A percentile compares a stretch with the other conserved stretches of the same genome.
Conservation (phyloP, 305 asterid genomes). For the Fraxinus paxiana region DNA sequence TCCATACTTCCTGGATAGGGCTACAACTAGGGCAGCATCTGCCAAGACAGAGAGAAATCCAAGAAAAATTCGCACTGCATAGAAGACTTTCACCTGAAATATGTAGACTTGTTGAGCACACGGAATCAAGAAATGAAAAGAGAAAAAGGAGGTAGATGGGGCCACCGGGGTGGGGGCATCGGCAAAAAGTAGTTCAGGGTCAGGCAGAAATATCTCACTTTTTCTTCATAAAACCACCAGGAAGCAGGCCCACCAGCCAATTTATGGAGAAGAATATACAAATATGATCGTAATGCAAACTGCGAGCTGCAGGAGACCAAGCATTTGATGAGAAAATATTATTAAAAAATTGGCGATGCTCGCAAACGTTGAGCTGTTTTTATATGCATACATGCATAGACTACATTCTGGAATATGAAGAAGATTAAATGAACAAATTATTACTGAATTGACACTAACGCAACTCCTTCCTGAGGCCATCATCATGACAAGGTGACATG, state of each 20-base stretch:
- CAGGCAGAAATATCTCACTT: conserved; percentile 44
- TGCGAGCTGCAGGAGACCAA: conserved; percentile 61
- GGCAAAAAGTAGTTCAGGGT: not conserved
- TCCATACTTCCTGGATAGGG: conserved; percentile 88
- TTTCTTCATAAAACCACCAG: conserved; percentile 87
- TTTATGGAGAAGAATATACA: conserved; percentile 77
- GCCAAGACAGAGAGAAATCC: conserved; percentile 64
- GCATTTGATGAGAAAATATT: conserved; percentile 18
- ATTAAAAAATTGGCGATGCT: not conserved
- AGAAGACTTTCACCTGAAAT: conserved; percentile 83
- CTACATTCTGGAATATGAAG: not conserved
- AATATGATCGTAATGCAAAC: conserved; percentile 82
- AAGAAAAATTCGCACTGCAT: conserved; percentile 79
- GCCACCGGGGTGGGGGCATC: not conserved
- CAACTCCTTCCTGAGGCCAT: not conserved
- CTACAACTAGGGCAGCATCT: conserved; percentile 85
- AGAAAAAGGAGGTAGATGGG: not conserved
- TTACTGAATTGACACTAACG: not conserved
- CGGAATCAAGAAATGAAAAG: conserved; percentile 15
- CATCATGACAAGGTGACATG: not conserved
- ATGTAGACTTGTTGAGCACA: conserved; percentile 18
- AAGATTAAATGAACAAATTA: not conserved
- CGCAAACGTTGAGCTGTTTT: conserved; percentile 1
- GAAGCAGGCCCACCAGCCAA: conserved; percentile 82
- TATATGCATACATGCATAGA: not conserved